Evolutionary conservation across 768 basidiomycete species (phyloP).

Genomic region (Trametes gibbosa): DNA sequence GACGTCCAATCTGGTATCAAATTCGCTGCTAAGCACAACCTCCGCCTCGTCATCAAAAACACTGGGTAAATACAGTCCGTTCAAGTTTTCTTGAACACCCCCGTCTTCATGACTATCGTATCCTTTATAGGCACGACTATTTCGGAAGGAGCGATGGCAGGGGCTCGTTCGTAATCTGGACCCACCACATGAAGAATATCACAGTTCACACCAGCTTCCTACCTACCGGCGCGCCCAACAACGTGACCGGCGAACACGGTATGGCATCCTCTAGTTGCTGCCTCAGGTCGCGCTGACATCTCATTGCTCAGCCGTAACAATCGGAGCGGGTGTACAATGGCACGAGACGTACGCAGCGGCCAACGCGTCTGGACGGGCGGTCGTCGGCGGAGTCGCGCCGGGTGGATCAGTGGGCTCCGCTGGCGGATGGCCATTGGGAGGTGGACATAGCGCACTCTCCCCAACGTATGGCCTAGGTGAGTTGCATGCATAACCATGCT

Average conservation of each 20-base stretch:
- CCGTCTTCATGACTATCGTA: not conserved
- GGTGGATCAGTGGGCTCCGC: conserved; percentile 44
- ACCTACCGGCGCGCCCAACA: conserved; percentile 31
- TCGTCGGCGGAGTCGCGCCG: not conserved
- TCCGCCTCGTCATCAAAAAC: conserved; percentile 31
- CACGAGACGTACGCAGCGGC: conserved; percentile 3
- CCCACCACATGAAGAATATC: conserved; percentile 40
- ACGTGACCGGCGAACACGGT: conserved; percentile 8
- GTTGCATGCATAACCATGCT: not conserved
- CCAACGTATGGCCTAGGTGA: conserved; percentile 30
- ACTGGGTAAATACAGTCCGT: conserved; percentile 18
- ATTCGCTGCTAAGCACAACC: conserved; percentile 26
- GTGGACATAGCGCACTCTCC: conserved; percentile 31
- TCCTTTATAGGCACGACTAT: conserved; percentile 3
- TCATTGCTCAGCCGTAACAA: conserved; percentile 28
- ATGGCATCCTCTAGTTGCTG: not conserved
- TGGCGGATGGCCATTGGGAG: conserved; percentile 42
- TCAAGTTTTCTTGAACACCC: not conserved
- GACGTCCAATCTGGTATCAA: conserved; percentile 26
- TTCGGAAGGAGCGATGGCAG: conserved; percentile 29
- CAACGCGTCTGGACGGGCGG: not conserved
- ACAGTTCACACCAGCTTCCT: conserved; percentile 30
- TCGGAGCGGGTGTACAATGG: conserved; percentile 30
- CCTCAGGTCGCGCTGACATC: not conserved
- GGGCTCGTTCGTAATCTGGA: conserved; percentile 36